These are phyloP conservation scores for Fusarium humuli DNA, from an alignment of 2,329 filamentous ascomycete species.

Conservation along the genomic window DNA sequence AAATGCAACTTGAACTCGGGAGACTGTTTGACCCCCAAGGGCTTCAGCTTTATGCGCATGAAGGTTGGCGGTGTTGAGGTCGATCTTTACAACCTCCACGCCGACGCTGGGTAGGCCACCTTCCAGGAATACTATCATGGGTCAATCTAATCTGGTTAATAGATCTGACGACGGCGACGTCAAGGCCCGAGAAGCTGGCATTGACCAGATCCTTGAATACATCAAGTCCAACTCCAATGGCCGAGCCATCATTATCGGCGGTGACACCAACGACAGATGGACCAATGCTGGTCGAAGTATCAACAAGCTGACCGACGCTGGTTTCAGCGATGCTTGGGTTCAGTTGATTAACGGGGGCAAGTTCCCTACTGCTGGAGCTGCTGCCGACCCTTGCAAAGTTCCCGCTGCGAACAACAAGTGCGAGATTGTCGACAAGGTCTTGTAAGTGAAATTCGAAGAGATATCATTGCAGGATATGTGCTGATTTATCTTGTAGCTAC, in stretches of 20 bases:
- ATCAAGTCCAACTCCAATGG: conserved; percentile 67
- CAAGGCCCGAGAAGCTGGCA: conserved; percentile 66
- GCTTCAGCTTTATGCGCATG: conserved; percentile 74
- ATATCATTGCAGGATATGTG: fast-evolving
- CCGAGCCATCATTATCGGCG: conserved; percentile 72
- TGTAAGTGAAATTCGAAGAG: conserved; percentile 46
- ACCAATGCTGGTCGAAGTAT: conserved; percentile 58
- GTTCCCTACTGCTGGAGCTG: conserved; percentile 56
- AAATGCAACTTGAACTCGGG: conserved; percentile 67
- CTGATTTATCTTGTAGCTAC: conserved; percentile 52
- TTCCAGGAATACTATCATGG: fast-evolving
- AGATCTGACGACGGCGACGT: conserved; percentile 64
- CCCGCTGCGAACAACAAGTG: conserved; percentile 66
- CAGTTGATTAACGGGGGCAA: conserved; percentile 62
- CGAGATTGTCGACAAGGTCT: conserved; percentile 76
- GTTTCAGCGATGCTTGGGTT: conserved; percentile 70
- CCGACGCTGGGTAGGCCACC: conserved; percentile 64
- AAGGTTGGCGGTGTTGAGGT: conserved; percentile 66
- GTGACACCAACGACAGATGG: conserved; percentile 75
- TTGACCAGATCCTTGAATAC: conserved; percentile 69
- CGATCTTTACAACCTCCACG: conserved; percentile 75
- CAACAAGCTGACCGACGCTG: conserved; percentile 63
- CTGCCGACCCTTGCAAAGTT: conserved; percentile 63
- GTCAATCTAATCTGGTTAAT: background rate
- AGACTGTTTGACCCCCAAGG: conserved; percentile 77